phyloP scores from a whole-genome alignment of 148 eudicot genomes.

The Amaranthus hypochondriacus region DNA sequence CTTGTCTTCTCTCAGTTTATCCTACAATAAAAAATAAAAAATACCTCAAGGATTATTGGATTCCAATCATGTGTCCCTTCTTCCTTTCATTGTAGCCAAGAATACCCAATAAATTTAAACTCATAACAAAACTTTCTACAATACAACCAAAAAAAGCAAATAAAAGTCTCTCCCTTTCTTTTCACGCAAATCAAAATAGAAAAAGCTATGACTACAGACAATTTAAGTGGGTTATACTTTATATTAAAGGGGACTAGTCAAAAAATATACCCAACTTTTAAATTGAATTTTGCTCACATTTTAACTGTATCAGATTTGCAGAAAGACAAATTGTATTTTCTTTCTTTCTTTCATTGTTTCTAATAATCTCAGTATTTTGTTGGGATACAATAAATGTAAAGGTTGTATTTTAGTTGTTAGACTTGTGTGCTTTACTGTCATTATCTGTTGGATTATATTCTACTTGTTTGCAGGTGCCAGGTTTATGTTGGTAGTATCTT shows the following conservation, averaged over 20 bases:
- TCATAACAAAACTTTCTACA: slow-evolving; percentile 4
- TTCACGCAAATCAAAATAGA: slow-evolving; percentile 28
- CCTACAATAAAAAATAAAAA: no score
- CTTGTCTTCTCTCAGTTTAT: no score
- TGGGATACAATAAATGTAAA: slow-evolving; percentile 8
- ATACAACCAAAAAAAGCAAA: slow-evolving; percentile 2
- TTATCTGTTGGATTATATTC: slow-evolving; percentile 19
- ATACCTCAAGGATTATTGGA: not conserved
- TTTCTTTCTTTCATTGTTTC: not conserved
- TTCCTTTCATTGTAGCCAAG: not conserved
- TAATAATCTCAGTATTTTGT: slow-evolving; percentile 14
- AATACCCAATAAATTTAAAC: slow-evolving; percentile 2
- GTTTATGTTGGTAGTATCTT: slow-evolving; percentile 7
- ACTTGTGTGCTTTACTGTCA: slow-evolving; percentile 15
- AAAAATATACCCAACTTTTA: slow-evolving; percentile 18
- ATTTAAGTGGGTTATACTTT: slow-evolving; percentile 21
- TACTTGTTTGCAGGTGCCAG: not conserved
- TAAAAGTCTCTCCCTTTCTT: slow-evolving; percentile 19
- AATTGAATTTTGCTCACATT: slow-evolving; percentile 9
- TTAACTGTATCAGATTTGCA: slow-evolving; percentile 9
- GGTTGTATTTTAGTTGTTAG: not conserved
- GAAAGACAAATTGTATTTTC: not conserved
- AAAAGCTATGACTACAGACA: slow-evolving; percentile 5
- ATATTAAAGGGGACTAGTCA: slow-evolving; percentile 25
- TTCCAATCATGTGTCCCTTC: slow-evolving; percentile 1